Evolutionary conservation across 2,329 filamentous ascomycete species (phyloP).

Genomic region (Colletotrichum tanaceti): DNA sequence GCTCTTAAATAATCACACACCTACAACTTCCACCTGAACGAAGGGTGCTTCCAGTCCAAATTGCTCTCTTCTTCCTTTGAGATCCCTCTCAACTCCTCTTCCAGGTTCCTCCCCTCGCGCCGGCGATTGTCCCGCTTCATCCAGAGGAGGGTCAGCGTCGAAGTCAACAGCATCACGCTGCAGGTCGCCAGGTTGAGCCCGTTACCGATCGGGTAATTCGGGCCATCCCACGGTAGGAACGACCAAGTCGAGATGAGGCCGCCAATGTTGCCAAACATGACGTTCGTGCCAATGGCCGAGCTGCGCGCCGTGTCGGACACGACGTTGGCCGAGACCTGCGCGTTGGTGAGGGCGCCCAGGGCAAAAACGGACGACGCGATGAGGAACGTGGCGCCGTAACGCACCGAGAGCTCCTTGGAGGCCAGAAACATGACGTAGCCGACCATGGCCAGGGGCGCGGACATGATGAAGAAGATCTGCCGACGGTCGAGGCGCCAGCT

Average conservation of each 20-base stretch:
- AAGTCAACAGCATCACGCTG: constrained; percentile 65
- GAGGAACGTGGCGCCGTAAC: constrained; percentile 73
- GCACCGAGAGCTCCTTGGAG: constrained; percentile 55
- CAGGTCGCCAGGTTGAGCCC: constrained; percentile 74
- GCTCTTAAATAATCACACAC: too few relatives aligned
- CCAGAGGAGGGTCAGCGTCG: constrained; percentile 65
- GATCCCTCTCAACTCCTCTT: constrained; percentile 64
- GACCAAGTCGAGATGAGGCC: constrained; percentile 59
- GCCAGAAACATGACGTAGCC: constrained; percentile 75
- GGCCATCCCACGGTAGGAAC: constrained; percentile 71
- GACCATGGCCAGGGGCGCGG: constrained; percentile 68
- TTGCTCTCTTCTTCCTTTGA: constrained; percentile 65
- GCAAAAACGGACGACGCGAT: constrained; percentile 70
- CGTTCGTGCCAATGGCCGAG: constrained; percentile 68
- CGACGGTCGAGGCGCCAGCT: constrained; percentile 67
- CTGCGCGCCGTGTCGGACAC: constrained; percentile 73
- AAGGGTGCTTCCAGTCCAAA: constrained; percentile 75
- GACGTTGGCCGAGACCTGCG: constrained; percentile 72
- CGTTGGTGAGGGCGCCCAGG: constrained; percentile 71
- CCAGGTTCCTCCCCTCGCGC: constrained; percentile 46
- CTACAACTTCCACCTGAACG: constrained; percentile 65
- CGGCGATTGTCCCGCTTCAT: constrained; percentile 69
- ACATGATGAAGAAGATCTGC: constrained; percentile 65
- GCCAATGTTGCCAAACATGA: constrained; percentile 74
- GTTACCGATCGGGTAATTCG: constrained; percentile 77